Conservation (phyloP, 2,329 filamentous ascomycete genomes). For the Diplocarpon rosae region DNA sequence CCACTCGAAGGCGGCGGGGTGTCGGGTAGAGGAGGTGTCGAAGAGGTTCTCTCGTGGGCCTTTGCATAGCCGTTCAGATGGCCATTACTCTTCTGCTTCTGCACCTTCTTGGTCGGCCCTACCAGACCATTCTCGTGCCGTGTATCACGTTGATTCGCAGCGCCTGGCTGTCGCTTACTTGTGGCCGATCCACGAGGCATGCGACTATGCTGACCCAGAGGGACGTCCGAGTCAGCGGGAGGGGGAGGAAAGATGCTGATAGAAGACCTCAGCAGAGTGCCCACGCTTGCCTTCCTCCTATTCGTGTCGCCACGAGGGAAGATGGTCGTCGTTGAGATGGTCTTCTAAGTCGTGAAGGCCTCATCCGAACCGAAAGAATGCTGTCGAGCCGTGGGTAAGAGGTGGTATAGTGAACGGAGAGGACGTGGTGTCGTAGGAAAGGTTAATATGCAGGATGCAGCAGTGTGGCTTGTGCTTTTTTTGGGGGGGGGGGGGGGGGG, state of each 20-base stretch:
- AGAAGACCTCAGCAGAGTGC: not conserved
- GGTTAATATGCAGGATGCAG: not conserved
- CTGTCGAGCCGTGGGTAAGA: slow-evolving; percentile 8
- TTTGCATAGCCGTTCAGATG: slow-evolving; percentile 40
- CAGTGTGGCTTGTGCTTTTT: not conserved
- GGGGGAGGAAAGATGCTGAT: slow-evolving; percentile 15
- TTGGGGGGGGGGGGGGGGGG: not conserved
- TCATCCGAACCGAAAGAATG: slow-evolving; percentile 6
- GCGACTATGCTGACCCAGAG: slow-evolving; percentile 28
- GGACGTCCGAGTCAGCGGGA: slow-evolving; percentile 26
- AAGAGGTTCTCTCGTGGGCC: slow-evolving; percentile 31
- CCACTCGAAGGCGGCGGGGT: slow-evolving; percentile 30
- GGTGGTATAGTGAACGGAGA: not conserved
- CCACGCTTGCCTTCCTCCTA: not conserved
- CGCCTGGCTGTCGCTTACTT: slow-evolving; percentile 29
- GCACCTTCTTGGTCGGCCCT: slow-evolving; percentile 57
- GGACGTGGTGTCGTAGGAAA: not conserved
- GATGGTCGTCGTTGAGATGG: not conserved
- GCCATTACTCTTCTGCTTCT: slow-evolving; percentile 43
- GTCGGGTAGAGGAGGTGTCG: slow-evolving; percentile 31
- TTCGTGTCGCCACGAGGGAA: not conserved
- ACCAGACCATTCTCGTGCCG: slow-evolving; percentile 83
- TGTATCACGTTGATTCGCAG: slow-evolving; percentile 55
- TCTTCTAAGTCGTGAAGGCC: not conserved
- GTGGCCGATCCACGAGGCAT: slow-evolving; percentile 27